These are phyloP conservation scores for Saturnispora gosingensis DNA, from an alignment of 805 yeast genomes.

Conservation along the genomic window DNA sequence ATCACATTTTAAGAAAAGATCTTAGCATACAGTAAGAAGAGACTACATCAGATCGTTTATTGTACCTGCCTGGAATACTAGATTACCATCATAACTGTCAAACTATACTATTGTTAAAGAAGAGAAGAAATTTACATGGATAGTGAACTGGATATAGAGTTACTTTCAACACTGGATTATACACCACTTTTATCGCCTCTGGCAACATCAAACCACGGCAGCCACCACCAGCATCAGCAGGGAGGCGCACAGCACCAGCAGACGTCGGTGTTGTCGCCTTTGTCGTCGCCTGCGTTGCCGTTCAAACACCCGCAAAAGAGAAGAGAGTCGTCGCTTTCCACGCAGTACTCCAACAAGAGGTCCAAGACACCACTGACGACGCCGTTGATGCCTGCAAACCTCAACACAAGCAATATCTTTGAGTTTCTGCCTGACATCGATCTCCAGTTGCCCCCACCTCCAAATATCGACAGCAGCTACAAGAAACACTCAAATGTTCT, in stretches of 20 bases:
- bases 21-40: too few relatives aligned
- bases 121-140: not conserved
- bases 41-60: not conserved
- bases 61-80: too few relatives aligned
- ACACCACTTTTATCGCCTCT: conserved; percentile 76
- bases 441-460: conserved; percentile 12
- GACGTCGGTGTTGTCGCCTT: conserved; percentile 33
- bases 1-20: not conserved
- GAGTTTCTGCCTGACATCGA: not conserved
- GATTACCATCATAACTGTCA: too few relatives aligned
- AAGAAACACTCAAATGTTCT: conserved; percentile 23
- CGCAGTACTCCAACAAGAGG: conserved; percentile 4
- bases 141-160: conserved; percentile 6
- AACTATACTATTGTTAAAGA: too few relatives aligned
- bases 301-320: conserved; percentile 28
- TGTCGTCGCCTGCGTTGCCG: conserved; percentile 61
- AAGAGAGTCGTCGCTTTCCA: conserved; percentile 9
- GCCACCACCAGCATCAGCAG: conserved; percentile 2
- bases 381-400: conserved; percentile 9
- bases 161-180: conserved; percentile 52
- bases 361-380: conserved; percentile 12
- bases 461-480: conserved; percentile 16
- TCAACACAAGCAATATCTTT: not conserved
- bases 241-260: conserved; percentile 6
- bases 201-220: not conserved